Conservation (phyloP, 2,329 filamentous ascomycete species). For the Bipolaris bicolor region DNA sequence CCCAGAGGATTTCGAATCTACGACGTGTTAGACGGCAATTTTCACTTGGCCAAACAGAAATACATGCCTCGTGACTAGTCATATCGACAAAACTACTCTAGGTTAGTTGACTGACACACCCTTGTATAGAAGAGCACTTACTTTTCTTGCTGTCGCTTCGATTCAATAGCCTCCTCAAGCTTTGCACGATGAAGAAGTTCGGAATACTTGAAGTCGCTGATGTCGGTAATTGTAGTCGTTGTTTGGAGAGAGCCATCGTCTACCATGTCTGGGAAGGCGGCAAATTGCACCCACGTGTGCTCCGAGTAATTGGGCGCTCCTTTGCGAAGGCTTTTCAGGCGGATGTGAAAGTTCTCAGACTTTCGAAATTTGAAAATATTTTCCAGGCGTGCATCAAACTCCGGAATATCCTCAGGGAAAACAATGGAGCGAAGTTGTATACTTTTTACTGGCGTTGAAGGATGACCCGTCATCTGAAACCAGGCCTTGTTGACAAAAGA, state of each 20-base stretch:
- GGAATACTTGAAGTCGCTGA: conserved; percentile 4
- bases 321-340: neutral
- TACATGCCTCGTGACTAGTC: conserved; percentile 5
- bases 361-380: neutral
- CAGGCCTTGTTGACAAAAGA: conserved; percentile 8
- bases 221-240: conserved; percentile 3
- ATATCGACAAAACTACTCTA: conserved; percentile 2
- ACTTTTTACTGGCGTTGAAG: neutral
- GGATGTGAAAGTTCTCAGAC: neutral
- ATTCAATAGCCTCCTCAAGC: conserved; percentile 3
- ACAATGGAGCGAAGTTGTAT: neutral
- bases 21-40: neutral
- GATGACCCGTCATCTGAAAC: conserved; percentile 7
- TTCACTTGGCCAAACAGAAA: neutral
- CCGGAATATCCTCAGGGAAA: neutral
- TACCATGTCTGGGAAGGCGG: conserved; percentile 1
- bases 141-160: conserved; percentile 7
- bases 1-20: conserved; percentile 7
- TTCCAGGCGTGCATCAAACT: neutral
- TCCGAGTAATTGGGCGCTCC: neutral
- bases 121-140: neutral
- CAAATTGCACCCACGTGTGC: conserved; percentile 3
- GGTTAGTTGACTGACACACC: neutral
- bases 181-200: neutral
- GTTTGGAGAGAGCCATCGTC: conserved; percentile 1